Percentiles rank a stretch among this genome's conserved stretches.
Evolutionary conservation across 1,284 basidiomycete species (phyloP).

Genomic region (Trichosporon ovoides): DNA sequence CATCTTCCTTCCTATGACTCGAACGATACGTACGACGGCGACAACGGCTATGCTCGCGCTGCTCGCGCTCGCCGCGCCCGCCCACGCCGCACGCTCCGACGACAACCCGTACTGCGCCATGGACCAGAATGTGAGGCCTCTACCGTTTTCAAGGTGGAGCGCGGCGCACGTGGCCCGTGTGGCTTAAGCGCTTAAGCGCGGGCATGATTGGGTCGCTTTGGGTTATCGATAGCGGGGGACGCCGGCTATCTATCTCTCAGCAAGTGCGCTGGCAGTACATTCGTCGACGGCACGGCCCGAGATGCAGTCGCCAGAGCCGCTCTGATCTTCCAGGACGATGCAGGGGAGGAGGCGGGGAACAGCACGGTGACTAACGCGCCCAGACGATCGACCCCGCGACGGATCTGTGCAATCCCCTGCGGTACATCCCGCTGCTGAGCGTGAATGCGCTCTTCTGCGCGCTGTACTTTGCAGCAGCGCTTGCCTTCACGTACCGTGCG

Average conservation of each 20-base stretch:
- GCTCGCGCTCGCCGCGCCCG: neutral
- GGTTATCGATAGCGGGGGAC: too few species aligned
- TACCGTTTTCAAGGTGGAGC: too few species aligned
- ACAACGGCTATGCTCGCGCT: neutral
- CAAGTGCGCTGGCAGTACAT: too few species aligned
- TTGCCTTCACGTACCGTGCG: slow-evolving; percentile 54
- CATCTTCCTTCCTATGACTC: too few species aligned
- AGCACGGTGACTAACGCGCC: neutral
- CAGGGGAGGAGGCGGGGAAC: neutral
- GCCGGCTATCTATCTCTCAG: too few species aligned
- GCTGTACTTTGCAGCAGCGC: slow-evolving; percentile 55
- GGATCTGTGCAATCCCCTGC: slow-evolving; percentile 40
- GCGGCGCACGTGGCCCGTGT: too few species aligned
- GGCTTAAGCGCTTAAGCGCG: too few species aligned
- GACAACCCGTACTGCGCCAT: slow-evolving; percentile 10
- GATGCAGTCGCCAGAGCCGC: too few species aligned
- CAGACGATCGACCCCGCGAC: slow-evolving; percentile 8
- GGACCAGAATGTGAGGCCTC: slow-evolving; percentile 11
- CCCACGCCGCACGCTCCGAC: neutral
- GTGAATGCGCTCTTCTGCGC: slow-evolving; percentile 56
- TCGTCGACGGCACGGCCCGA: too few species aligned
- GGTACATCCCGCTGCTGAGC: slow-evolving; percentile 60
- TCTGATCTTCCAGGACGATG: too few species aligned
- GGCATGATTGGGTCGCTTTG: too few species aligned
- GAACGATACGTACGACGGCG: neutral